Conservation (phyloP, 75 land plant genomes). For the Cupressus sempervirens region DNA sequence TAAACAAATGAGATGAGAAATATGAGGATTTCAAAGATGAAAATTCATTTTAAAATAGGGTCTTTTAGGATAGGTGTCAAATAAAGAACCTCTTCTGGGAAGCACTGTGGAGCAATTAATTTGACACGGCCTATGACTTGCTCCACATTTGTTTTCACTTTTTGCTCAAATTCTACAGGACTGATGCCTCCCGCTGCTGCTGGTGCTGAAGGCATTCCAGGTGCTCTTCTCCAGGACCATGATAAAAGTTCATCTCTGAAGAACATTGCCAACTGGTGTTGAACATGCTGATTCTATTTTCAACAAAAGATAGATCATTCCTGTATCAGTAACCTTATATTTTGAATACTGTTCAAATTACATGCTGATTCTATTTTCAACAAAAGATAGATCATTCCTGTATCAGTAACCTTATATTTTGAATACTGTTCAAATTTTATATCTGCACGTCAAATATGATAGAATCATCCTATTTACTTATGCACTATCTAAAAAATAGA, state of each 20-base stretch:
- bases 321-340: background rate
- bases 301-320: slow-evolving; percentile 1
- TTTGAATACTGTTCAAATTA: no score
- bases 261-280: slow-evolving; percentile 96
- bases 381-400: background rate
- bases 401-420: background rate
- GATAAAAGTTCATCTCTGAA: slow-evolving; percentile 97
- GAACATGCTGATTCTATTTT: slow-evolving; percentile 87
- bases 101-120: slow-evolving; percentile 80
- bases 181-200: slow-evolving; percentile 59
- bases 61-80: background rate
- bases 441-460: background rate
- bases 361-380: slow-evolving; percentile 81
- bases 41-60: background rate
- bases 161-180: slow-evolving; percentile 79
- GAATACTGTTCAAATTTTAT: slow-evolving; percentile 3
- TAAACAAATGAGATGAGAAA: background rate
- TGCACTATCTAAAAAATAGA: background rate
- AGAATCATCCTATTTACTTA: slow-evolving; percentile 4
- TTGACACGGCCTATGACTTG: slow-evolving; percentile 72
- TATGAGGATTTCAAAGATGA: background rate
- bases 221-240: slow-evolving; percentile 96
- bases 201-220: slow-evolving; percentile 73
- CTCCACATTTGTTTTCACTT: slow-evolving; percentile 88
- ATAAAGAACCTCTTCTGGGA: slow-evolving; percentile 69